Conservation (phyloP, 2,329 filamentous ascomycete species). For the Monosporascus cannonballus region DNA sequence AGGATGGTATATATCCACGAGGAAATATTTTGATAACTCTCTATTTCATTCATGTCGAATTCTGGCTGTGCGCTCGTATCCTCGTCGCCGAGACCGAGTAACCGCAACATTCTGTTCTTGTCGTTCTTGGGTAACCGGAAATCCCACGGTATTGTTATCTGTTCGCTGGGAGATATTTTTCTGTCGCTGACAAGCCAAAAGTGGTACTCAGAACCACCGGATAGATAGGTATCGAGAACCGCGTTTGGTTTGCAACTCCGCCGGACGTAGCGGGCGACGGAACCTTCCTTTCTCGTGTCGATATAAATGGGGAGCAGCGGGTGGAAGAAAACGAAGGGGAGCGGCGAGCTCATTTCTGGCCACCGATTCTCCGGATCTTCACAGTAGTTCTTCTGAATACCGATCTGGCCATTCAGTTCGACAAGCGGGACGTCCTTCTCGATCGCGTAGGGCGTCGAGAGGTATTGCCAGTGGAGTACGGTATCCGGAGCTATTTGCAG, state of each 20-base stretch:
- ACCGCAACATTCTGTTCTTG: constrained; percentile 47
- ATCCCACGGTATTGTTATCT: constrained; percentile 62
- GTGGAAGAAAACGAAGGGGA: constrained; percentile 82
- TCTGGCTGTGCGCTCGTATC: constrained; percentile 42
- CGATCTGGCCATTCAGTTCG: constrained; percentile 73
- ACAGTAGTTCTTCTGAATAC: constrained; percentile 68
- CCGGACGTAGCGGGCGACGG: constrained; percentile 78
- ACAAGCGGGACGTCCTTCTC: constrained; percentile 52
- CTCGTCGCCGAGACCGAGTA: constrained; percentile 59
- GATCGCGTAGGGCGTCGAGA: constrained; percentile 47
- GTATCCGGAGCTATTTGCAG: constrained; percentile 40
- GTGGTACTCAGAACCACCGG: constrained; percentile 72
- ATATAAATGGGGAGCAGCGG: constrained; percentile 86
- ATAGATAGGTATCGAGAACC: constrained; percentile 79
- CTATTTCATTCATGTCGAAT: constrained; percentile 50
- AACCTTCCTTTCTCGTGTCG: constrained; percentile 79
- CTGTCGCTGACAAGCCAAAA: constrained; percentile 88
- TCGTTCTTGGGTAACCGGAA: constrained; percentile 55
- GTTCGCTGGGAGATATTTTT: constrained; percentile 59
- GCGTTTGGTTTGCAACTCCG: constrained; percentile 89
- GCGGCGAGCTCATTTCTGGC: constrained; percentile 56
- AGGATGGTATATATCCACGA: constrained; percentile 65
- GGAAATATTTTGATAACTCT: constrained; percentile 51
- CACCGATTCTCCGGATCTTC: constrained; percentile 60
- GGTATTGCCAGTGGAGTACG: constrained; percentile 64